phyloP scores from a whole-genome alignment of 2,329 filamentous ascomycete genomes.

The Exophiala sideris region DNA sequence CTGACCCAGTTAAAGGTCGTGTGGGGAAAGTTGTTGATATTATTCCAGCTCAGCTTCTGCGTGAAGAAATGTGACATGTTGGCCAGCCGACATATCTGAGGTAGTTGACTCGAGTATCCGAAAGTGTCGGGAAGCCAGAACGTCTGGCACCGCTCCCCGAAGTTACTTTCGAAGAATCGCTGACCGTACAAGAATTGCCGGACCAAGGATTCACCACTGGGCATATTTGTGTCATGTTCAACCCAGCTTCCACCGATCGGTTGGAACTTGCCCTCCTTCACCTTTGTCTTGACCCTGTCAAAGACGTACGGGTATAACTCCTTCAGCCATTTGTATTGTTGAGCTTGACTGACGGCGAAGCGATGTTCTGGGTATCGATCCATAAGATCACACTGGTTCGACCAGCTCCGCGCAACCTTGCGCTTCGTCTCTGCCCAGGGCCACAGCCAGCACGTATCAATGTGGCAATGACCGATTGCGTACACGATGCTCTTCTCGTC shows the following conservation, averaged over 20 bases:
- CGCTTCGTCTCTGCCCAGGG: conserved; percentile 97
- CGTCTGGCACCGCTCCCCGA: conserved; percentile 81
- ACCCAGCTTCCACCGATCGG: conserved; percentile 98
- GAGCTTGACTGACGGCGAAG: conserved; percentile 89
- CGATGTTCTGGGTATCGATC: conserved; percentile 91
- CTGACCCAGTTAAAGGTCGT: conserved; percentile 99
- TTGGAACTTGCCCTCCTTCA: conserved; percentile 86
- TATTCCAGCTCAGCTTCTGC: conserved; percentile 99
- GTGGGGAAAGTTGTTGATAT: conserved; percentile 98
- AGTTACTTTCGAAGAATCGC: conserved; percentile 88
- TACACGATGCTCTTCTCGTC: conserved; percentile 74
- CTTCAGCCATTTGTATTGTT: conserved; percentile 98
- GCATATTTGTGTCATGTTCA: conserved; percentile 97
- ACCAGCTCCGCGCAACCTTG: conserved; percentile 94
- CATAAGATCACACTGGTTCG: conserved; percentile 92
- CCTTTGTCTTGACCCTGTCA: conserved; percentile 84
- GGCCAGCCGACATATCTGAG: conserved; percentile 87
- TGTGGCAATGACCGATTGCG: conserved; percentile 93
- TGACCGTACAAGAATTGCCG: conserved; percentile 95
- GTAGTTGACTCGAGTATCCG: conserved; percentile 91
- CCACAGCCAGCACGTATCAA: conserved; percentile 98
- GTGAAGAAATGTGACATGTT: conserved; percentile 97
- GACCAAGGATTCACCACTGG: conserved; percentile 88
- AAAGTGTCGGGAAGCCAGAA: conserved; percentile 99
- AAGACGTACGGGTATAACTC: conserved; percentile 82